Conservation (phyloP, 2,329 filamentous ascomycete genomes). For the Tolypocladium inflatum region DNA sequence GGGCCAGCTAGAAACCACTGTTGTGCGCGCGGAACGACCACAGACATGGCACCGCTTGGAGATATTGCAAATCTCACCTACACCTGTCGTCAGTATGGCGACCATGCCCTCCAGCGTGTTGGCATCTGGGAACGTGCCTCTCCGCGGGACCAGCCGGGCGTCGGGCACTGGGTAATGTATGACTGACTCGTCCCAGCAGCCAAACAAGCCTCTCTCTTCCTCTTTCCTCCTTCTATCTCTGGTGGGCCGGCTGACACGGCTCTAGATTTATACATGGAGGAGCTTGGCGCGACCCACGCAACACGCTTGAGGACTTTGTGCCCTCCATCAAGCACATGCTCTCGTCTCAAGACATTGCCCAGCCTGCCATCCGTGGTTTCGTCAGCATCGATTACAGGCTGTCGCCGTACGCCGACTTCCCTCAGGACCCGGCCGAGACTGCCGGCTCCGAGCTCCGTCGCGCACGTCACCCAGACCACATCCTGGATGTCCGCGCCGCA, state of each 20-base stretch:
- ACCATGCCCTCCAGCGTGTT: conserved; percentile 33
- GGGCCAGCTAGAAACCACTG: neutral
- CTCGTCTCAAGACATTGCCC: conserved; percentile 12
- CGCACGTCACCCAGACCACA: conserved; percentile 49
- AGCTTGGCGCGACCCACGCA: conserved; percentile 51
- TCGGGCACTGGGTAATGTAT: conserved; percentile 27
- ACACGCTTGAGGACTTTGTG: conserved; percentile 34
- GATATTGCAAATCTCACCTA: conserved; percentile 14
- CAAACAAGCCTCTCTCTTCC: neutral
- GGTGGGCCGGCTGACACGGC: conserved; percentile 5
- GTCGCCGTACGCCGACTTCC: conserved; percentile 38
- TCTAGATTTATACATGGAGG: conserved; percentile 50
- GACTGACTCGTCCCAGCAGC: conserved; percentile 4
- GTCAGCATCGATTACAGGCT: conserved; percentile 56
- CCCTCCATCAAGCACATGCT: conserved; percentile 34
- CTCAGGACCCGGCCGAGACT: conserved; percentile 20
- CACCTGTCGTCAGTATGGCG: conserved; percentile 25
- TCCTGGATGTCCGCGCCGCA: conserved; percentile 45
- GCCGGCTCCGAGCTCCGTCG: conserved; percentile 23
- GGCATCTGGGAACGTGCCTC: conserved; percentile 31
- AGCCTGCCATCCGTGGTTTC: conserved; percentile 44
- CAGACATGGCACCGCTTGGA: neutral
- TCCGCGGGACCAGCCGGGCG: conserved; percentile 4
- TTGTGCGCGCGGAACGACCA: neutral
- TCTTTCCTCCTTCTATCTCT: neutral